phyloP scores from a whole-genome alignment of 1,139 yeast genomes.

The Saccharomyces hybrid region DNA sequence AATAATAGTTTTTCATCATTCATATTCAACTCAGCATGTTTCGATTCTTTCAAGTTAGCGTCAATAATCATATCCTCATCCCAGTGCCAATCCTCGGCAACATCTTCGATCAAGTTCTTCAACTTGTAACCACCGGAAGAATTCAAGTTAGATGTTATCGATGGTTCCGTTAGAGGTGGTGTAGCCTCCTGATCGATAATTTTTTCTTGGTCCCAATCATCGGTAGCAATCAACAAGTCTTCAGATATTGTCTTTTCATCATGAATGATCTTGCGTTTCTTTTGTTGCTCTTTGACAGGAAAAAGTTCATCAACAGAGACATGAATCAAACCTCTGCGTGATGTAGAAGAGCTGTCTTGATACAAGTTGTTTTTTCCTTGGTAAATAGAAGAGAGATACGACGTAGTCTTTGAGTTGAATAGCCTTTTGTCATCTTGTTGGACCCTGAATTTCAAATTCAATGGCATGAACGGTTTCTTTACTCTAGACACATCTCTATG shows the following conservation, averaged over 20 bases:
- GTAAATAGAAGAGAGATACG: constrained; percentile 3
- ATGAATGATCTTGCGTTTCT: constrained; percentile 9
- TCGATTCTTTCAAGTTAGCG: constrained; percentile 50
- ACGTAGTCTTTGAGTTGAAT: constrained; percentile 16
- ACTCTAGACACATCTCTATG: constrained; percentile 18
- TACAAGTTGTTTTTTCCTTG: constrained; percentile 5
- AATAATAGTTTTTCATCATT: constrained; percentile 78
- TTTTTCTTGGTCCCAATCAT: constrained; percentile 75
- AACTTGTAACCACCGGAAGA: not conserved
- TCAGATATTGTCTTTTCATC: constrained; percentile 34
- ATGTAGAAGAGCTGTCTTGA: constrained; percentile 4
- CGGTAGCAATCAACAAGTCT: constrained; percentile 63
- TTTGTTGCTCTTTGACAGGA: constrained; percentile 23
- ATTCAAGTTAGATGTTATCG: not conserved
- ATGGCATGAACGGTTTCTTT: constrained; percentile 25
- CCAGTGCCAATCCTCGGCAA: constrained; percentile 47
- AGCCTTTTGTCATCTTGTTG: constrained; percentile 31
- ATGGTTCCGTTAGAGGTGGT: not conserved
- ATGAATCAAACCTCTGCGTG: constrained; percentile 19
- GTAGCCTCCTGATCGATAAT: constrained; percentile 39
- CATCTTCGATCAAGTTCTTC: not conserved
- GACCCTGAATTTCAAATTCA: constrained; percentile 24
- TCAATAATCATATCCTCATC: constrained; percentile 76
- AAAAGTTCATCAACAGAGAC: constrained; percentile 18
- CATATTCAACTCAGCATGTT: constrained; percentile 53